phyloP scores from a whole-genome alignment of 768 basidiomycete species.

The Pleurotus pulmonarius region DNA sequence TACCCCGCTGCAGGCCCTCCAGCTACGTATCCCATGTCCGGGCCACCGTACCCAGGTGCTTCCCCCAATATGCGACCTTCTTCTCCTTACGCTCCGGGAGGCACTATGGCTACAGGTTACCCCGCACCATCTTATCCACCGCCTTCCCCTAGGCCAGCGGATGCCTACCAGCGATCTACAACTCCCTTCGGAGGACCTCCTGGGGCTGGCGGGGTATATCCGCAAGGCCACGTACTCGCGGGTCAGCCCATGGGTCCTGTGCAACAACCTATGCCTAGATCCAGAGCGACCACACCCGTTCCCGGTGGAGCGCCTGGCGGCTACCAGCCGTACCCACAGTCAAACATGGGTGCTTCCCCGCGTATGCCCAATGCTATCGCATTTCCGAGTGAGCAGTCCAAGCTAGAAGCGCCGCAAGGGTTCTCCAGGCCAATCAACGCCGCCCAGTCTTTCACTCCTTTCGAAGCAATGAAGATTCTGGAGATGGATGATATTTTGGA shows the following conservation, averaged over 20 bases:
- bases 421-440: constrained; percentile 73
- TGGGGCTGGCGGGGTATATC: constrained; percentile 37
- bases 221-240: constrained; percentile 53
- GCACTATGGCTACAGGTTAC: constrained; percentile 23
- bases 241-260: constrained; percentile 45
- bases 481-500: constrained; percentile 76
- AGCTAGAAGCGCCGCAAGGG: constrained; percentile 59
- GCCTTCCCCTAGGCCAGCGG: constrained; percentile 31
- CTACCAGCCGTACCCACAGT: constrained; percentile 16
- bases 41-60: constrained; percentile 16
- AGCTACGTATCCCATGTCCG: constrained; percentile 14
- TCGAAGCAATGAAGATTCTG: constrained; percentile 66
- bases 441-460: constrained; percentile 62
- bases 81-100: constrained; percentile 26
- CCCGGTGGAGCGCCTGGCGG: constrained; percentile 28
- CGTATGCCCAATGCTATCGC: constrained; percentile 26
- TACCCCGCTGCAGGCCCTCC: constrained; percentile 18
- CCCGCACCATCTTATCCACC: constrained; percentile 28
- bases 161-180: constrained; percentile 36
- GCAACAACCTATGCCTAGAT: constrained; percentile 19
- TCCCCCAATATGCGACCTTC: constrained; percentile 52
- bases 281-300: constrained; percentile 52
- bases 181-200: constrained; percentile 34
- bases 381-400: constrained; percentile 34
- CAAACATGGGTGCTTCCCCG: constrained; percentile 24